These are phyloP conservation scores for Penicillium tannophilum DNA, from an alignment of 495 filamentous ascomycete genomes.

Conservation along the genomic window DNA sequence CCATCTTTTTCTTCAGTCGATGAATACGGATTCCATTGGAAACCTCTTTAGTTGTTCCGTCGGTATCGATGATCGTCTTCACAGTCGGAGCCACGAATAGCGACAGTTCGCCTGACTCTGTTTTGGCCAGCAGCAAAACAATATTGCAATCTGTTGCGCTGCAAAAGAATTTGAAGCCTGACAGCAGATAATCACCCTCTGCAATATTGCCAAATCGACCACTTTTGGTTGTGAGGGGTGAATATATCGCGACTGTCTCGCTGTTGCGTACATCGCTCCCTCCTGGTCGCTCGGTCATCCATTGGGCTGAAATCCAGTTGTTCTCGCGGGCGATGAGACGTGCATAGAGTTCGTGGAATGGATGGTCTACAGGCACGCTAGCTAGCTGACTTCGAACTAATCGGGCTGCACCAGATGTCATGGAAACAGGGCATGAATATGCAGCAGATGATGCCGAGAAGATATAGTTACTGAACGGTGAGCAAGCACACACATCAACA, in stretches of 20 bases:
- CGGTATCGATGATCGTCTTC: constrained; percentile 29
- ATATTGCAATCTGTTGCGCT: constrained; percentile 69
- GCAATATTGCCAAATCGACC: constrained; percentile 20
- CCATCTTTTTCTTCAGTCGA: constrained; percentile 70
- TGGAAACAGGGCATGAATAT: constrained; percentile 65
- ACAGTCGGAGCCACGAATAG: constrained; percentile 67
- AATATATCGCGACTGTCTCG: constrained; percentile 59
- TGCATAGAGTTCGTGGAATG: constrained; percentile 51
- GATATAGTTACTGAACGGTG: constrained; percentile 59
- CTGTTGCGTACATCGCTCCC: constrained; percentile 70
- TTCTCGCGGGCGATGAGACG: constrained; percentile 59
- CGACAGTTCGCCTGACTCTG: constrained; percentile 51
- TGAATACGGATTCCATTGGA: constrained; percentile 69
- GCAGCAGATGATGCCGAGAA: constrained; percentile 62
- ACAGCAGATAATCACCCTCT: constrained; percentile 43
- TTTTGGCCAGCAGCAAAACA: constrained; percentile 65
- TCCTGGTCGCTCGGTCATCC: constrained; percentile 65
- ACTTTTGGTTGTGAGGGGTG: constrained; percentile 20
- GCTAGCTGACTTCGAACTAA: constrained; percentile 56
- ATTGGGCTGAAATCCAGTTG: constrained; percentile 71
- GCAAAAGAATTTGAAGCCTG: constrained; percentile 76
- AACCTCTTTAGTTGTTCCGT: constrained; percentile 21
- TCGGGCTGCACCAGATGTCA: constrained; percentile 68
- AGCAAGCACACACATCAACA: constrained; percentile 31
- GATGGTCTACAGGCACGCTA: constrained; percentile 33